Evolutionary conservation across 495 filamentous ascomycete species (phyloP).

Genomic region (Penicillium odoratum): DNA sequence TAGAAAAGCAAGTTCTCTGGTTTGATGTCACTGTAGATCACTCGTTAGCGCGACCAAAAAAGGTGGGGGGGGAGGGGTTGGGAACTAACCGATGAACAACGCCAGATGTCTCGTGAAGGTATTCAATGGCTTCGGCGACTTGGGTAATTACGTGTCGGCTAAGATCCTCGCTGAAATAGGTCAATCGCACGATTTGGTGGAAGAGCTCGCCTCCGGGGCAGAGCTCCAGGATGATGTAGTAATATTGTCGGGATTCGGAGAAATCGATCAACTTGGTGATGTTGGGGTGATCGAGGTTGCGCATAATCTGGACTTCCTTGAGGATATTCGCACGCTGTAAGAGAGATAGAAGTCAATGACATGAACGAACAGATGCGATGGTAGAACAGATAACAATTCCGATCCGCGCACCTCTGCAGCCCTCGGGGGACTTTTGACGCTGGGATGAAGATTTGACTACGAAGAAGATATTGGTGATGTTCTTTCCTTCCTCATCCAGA

Average conservation of each 20-base stretch:
- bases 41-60: conserved; percentile 26
- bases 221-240: conserved; percentile 94
- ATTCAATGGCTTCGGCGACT: conserved; percentile 90
- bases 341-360: conserved; percentile 8
- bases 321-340: conserved; percentile 89
- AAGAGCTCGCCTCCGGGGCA: conserved; percentile 96
- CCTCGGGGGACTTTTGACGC: conserved; percentile 91
- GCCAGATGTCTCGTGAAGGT: conserved; percentile 90
- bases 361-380: not conserved
- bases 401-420: conserved; percentile 90
- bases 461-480: conserved; percentile 38
- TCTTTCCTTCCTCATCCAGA: conserved; percentile 1
- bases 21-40: conserved; percentile 81
- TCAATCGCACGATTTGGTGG: conserved; percentile 97
- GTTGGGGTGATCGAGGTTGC: conserved; percentile 90
- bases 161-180: conserved; percentile 96
- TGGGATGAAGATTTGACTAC: conserved; percentile 81
- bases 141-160: conserved; percentile 92
- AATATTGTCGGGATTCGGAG: conserved; percentile 90
- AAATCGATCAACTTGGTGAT: conserved; percentile 92
- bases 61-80: conserved; percentile 7
- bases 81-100: conserved; percentile 91
- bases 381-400: conserved; percentile 21
- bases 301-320: conserved; percentile 99
- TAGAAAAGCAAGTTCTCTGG: conserved; percentile 96